These are phyloP conservation scores for Emmonsiellopsis sp. DNA, from an alignment of 2,329 filamentous ascomycete genomes.

Conservation along the genomic window DNA sequence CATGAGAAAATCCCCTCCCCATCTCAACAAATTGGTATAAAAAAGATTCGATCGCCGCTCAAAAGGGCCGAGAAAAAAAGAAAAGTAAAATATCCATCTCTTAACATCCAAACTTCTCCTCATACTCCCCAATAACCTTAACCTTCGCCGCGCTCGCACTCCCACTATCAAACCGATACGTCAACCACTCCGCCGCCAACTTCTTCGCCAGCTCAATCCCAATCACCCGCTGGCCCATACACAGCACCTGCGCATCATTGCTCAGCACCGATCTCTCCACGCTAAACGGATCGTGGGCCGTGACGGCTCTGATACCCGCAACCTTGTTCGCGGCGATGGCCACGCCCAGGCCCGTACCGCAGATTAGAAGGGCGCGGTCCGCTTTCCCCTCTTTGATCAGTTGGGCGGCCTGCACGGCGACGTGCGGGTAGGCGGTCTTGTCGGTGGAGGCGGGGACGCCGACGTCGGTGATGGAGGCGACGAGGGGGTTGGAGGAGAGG, in stretches of 20 bases:
- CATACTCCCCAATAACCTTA: slow-evolving; percentile 38
- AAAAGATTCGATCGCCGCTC: too few species aligned
- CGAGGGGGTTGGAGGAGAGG: slow-evolving; percentile 57
- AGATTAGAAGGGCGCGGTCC: slow-evolving; percentile 73
- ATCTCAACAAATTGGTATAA: not conserved
- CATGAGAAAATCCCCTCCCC: not conserved
- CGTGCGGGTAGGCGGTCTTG: slow-evolving; percentile 74
- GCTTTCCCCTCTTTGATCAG: slow-evolving; percentile 43
- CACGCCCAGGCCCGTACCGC: slow-evolving; percentile 78
- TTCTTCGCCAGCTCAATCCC: slow-evolving; percentile 71
- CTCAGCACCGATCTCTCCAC: slow-evolving; percentile 73
- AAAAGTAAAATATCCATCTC: not conserved
- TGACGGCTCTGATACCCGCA: slow-evolving; percentile 74
- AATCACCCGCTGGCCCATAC: slow-evolving; percentile 76
- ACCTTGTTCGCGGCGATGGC: slow-evolving; percentile 88
- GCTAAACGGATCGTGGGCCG: slow-evolving; percentile 76
- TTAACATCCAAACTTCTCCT: slow-evolving; percentile 24
- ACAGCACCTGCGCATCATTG: slow-evolving; percentile 81
- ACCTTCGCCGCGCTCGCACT: slow-evolving; percentile 57
- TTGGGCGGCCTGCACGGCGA: slow-evolving; percentile 63
- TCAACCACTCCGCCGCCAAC: slow-evolving; percentile 72
- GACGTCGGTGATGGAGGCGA: slow-evolving; percentile 63
- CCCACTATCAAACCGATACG: slow-evolving; percentile 66
- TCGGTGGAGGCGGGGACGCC: slow-evolving; percentile 58
- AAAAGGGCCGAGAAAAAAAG: not conserved